Evolutionary conservation across 192 early-diverging fungal genomes (phyloP).

Genomic region (Spizellomyces sp.): DNA sequence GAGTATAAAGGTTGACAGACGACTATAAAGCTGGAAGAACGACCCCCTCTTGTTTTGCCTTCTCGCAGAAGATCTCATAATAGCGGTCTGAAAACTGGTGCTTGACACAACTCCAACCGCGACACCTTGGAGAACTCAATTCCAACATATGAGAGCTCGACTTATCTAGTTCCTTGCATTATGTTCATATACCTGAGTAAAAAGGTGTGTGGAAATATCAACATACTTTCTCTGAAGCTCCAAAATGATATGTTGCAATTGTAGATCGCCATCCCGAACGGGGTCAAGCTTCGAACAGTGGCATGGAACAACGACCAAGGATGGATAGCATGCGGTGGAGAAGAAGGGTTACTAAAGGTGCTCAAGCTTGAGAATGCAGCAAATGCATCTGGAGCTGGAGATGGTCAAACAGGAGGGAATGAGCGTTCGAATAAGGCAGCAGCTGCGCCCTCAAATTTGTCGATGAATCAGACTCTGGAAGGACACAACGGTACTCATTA

Average conservation of each 20-base stretch:
- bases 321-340: constrained; percentile 68
- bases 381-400: constrained; percentile 21
- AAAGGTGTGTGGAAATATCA: constrained; percentile 27
- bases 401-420: constrained; percentile 19
- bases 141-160: no score
- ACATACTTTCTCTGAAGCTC: background rate
- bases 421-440: constrained; percentile 14
- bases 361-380: constrained; percentile 51
- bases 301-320: constrained; percentile 66
- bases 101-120: no score
- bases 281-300: constrained; percentile 52
- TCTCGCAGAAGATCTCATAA: no score
- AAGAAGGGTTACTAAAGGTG: constrained; percentile 63
- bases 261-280: constrained; percentile 66
- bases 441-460: constrained; percentile 48
- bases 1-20: no score
- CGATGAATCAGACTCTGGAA: constrained; percentile 66
- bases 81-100: no score
- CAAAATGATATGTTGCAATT: background rate
- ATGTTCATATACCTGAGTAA: constrained; percentile 52
- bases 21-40: no score
- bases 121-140: no score
- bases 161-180: background rate
- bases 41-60: no score
- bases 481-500: constrained; percentile 50